Evolutionary conservation across 2,329 filamentous ascomycete species (phyloP), one percentile per base, ranked within the genome.

Genomic region (Chlorencoelia australis): DNA sequence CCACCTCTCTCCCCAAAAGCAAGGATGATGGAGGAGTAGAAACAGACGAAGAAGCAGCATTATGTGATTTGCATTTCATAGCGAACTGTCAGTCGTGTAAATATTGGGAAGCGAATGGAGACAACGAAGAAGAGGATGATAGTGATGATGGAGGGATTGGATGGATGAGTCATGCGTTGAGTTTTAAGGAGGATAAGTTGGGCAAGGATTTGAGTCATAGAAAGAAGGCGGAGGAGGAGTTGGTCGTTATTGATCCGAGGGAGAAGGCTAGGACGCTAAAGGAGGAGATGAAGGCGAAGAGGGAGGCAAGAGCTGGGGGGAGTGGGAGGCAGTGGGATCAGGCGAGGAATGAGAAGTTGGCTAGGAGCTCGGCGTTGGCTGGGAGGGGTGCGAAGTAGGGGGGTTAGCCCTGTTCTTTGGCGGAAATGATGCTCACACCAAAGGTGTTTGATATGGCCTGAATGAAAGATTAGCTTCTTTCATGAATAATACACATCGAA

Each of bases 41-140:
- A 10, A 24, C 30, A 10, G 79, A 79, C 3, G 75, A 82, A 25
- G 85, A 93, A 56, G 79, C 76, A 3, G 71, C 71, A 33, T 68
- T 93, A 4, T 98, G 91, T 55, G 91, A 96, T 57, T 64, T 98
- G 22, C 91, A 98, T 58, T 98, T 96, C 59, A 93, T 98, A 45
- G 83, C 82, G 32, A 84, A 93, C 51, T 98, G 91, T 59, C 86
- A 94, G 56, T 94, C 86, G 29, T 96, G 91, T 59, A 77, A 75
- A 40, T 74, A 80, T 0, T 94, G 88, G 86, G 82, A 93, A 52
- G 56, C 57, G 5, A 55, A 62, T 22, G 49, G 48, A 11, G 60
- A 64, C 8, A 31, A 20, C 7, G 33, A 30, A 10, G 68, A 67
- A 26, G 73, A 68, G 3, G 65, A 67, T 9, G 66, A 70, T 15